phyloP scores from a whole-genome alignment of 371 early-diverging fungal species.

The Circinella umbellata region DNA sequence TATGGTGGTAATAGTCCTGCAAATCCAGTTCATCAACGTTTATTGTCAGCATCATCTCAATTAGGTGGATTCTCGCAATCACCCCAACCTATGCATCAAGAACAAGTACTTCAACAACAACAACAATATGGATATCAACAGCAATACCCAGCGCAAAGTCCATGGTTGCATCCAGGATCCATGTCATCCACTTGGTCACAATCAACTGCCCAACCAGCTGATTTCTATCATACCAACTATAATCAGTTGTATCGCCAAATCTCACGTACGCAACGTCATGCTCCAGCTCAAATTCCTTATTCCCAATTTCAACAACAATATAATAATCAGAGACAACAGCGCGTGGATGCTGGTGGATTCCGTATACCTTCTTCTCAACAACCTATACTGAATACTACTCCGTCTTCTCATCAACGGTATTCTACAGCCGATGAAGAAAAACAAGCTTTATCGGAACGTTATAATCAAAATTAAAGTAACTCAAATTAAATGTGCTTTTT shows the following conservation, averaged over 20 bases:
- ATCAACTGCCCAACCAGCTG: conserved; percentile 8
- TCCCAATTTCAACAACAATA: conserved; percentile 48
- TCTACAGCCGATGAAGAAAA: conserved; percentile 32
- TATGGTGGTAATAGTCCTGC: background rate
- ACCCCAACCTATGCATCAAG: conserved; percentile 29
- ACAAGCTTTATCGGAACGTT: conserved; percentile 21
- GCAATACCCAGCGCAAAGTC: conserved; percentile 14
- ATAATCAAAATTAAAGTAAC: conserved; percentile 6
- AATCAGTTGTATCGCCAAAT: conserved; percentile 49
- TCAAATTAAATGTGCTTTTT: too few relatives aligned
- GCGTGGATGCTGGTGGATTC: conserved; percentile 52
- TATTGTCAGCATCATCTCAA: conserved; percentile 2
- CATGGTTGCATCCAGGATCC: conserved; percentile 11
- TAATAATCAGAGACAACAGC: conserved; percentile 20
- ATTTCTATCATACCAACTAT: conserved; percentile 34
- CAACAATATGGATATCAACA: conserved; percentile 14
- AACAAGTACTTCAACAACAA: conserved; percentile 15
- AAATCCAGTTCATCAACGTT: background rate
- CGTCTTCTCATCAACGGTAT: conserved; percentile 8
- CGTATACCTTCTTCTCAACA: conserved; percentile 28
- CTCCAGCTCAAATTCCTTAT: conserved; percentile 39
- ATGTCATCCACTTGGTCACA: conserved; percentile 14
- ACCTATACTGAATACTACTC: background rate
- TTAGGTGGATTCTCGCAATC: conserved; percentile 1
- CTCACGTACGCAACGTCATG: conserved; percentile 33